Conservation (phyloP, 176 grass and related monocot genomes). For the Triticum monococcum region DNA sequence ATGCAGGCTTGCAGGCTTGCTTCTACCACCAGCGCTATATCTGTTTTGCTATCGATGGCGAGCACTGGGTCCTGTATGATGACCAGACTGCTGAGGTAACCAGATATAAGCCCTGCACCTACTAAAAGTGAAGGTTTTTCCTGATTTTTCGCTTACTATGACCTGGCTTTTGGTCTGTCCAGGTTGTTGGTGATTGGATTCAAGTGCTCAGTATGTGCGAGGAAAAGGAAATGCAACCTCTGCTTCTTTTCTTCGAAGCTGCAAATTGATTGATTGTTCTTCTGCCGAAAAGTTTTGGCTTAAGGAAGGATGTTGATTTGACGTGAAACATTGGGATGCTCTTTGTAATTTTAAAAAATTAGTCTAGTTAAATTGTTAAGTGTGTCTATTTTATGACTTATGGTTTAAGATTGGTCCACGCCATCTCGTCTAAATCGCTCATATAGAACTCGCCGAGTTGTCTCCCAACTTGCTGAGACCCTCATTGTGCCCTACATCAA, state of each 20-base stretch:
- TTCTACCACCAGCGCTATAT: conserved; percentile 89
- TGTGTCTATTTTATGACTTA: not conserved
- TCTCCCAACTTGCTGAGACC: no score
- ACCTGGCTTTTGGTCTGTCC: conserved; percentile 22
- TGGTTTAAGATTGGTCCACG: not conserved
- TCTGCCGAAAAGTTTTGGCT: not conserved
- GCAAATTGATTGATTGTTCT: conserved; percentile 44
- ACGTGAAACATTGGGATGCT: not conserved
- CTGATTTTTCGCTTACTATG: not conserved
- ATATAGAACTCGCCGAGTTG: no score
- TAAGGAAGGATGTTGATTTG: not conserved
- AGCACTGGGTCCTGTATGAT: conserved; percentile 91
- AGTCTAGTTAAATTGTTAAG: not conserved
- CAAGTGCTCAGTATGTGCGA: conserved; percentile 82
- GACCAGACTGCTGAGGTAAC: conserved; percentile 92
- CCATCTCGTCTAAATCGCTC: no score
- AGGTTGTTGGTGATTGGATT: conserved; percentile 79
- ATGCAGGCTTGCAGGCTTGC: conserved; percentile 81
- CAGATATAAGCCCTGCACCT: not conserved
- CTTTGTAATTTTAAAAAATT: not conserved
- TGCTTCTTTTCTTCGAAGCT: conserved; percentile 91
- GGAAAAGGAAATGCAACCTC: conserved; percentile 77
- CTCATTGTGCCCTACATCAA: no score
- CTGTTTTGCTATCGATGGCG: conserved; percentile 83
- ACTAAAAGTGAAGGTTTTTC: not conserved